Conservation (phyloP, 78 protist genomes). For the Polysphondylium violaceum region DNA sequence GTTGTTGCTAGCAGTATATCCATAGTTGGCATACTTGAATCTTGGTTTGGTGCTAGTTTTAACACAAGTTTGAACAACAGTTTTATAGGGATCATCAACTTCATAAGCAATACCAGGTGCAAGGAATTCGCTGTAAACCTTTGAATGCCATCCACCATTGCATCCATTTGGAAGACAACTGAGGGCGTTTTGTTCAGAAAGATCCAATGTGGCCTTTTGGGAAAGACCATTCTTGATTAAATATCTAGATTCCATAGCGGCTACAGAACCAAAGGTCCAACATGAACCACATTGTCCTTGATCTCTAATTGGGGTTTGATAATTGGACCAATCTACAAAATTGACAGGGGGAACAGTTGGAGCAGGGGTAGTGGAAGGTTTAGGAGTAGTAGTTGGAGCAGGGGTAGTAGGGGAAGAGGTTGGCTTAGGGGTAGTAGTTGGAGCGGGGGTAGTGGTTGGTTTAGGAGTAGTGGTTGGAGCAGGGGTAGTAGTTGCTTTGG, state of each 20-base stretch:
- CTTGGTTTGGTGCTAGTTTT: constrained; percentile 2
- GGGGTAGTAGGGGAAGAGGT: background rate
- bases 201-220: constrained; percentile 10
- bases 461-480: constrained; percentile 6
- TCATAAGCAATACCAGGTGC: constrained; percentile 45
- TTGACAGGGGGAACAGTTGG: background rate
- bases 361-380: constrained; percentile 16
- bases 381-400: constrained; percentile 37
- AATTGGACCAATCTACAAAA: constrained; percentile 71
- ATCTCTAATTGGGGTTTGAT: constrained; percentile 88
- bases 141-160: constrained; percentile 70
- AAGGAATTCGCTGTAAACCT: background rate
- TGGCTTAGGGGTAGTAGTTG: constrained; percentile 6
- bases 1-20: background rate
- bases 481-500: background rate
- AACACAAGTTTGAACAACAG: background rate
- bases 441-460: constrained; percentile 27
- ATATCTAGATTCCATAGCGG: constrained; percentile 32
- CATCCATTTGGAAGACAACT: constrained; percentile 46
- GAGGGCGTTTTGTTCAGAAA: constrained; percentile 45
- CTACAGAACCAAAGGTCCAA: constrained; percentile 86
- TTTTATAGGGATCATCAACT: constrained; percentile 47
- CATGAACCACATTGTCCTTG: constrained; percentile 91
- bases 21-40: background rate
- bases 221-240: constrained; percentile 7